These are phyloP conservation scores for Fusarium sp. DNA, from an alignment of 2,329 filamentous ascomycete genomes.

Conservation along the genomic window DNA sequence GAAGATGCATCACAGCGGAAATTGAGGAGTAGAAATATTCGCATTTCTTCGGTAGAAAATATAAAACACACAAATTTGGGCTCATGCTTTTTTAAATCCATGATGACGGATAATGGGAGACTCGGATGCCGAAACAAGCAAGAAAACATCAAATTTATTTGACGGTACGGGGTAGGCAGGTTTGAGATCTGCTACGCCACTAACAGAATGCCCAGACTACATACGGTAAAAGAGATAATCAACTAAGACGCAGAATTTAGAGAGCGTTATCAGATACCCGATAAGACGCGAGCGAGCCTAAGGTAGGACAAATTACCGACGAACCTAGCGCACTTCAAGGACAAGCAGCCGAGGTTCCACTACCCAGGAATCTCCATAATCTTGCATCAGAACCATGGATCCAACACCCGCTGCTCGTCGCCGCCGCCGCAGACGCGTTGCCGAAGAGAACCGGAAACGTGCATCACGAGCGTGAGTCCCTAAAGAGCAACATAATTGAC, in stretches of 20 bases:
- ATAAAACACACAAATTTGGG: no score
- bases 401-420: background rate
- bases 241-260: background rate
- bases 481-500: fast-evolving
- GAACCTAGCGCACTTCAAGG: background rate
- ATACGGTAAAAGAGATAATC: background rate
- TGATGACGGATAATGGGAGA: no score
- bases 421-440: conserved; percentile 1
- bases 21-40: background rate
- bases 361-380: background rate
- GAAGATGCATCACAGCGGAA: fast-evolving
- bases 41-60: background rate
- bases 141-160: background rate
- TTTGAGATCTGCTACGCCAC: background rate
- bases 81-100: fast-evolving
- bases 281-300: no score
- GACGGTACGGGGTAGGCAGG: background rate
- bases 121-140: background rate
- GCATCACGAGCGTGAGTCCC: background rate
- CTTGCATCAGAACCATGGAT: background rate
- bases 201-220: fast-evolving
- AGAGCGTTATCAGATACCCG: background rate
- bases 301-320: background rate
- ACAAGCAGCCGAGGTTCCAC: background rate
- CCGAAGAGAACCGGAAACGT: background rate